Evolutionary conservation across 2,329 filamentous ascomycete species (phyloP).

Genomic region (Hypoxylon rubiginosum): DNA sequence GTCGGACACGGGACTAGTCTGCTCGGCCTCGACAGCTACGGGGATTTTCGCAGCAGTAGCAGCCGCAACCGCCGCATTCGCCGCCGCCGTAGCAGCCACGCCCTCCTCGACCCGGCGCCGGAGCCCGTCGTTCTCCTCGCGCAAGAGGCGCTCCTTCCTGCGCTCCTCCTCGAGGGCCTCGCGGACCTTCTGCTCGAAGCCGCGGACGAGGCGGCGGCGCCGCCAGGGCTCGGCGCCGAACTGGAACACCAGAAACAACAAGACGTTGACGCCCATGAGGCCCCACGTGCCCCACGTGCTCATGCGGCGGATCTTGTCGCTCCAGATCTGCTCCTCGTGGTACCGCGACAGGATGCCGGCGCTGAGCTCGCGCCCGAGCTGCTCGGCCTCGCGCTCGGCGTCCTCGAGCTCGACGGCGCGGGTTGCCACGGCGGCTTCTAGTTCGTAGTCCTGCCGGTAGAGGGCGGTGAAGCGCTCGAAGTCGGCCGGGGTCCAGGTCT

Average conservation of each 20-base stretch:
- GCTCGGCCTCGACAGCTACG: conserved; percentile 42
- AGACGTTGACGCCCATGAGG: conserved; percentile 94
- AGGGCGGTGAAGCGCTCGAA: conserved; percentile 94
- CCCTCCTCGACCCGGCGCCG: conserved; percentile 23
- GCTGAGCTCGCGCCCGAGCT: conserved; percentile 80
- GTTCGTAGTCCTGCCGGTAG: conserved; percentile 91
- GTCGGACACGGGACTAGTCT: conserved; percentile 39
- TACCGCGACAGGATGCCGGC: conserved; percentile 90
- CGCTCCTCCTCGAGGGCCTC: conserved; percentile 77
- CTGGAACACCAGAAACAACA: conserved; percentile 88
- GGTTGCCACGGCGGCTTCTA: conserved; percentile 84
- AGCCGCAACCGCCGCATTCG: conserved; percentile 28
- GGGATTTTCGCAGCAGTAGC: conserved; percentile 28
- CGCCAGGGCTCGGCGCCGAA: conserved; percentile 95
- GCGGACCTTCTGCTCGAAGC: conserved; percentile 83
- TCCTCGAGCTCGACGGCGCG: conserved; percentile 79
- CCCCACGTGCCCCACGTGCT: conserved; percentile 99
- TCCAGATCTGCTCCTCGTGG: conserved; percentile 99
- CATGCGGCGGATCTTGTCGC: conserved; percentile 94
- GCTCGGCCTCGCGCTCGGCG: conserved; percentile 84
- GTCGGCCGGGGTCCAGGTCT: conserved; percentile 88
- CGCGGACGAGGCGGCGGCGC: conserved; percentile 81
- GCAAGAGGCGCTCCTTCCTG: conserved; percentile 62
- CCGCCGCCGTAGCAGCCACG: conserved; percentile 23
- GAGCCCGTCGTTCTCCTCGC: conserved; percentile 55